phyloP scores from a whole-genome alignment of 2,329 filamentous ascomycete genomes.

The Apiospora phragmitis region DNA sequence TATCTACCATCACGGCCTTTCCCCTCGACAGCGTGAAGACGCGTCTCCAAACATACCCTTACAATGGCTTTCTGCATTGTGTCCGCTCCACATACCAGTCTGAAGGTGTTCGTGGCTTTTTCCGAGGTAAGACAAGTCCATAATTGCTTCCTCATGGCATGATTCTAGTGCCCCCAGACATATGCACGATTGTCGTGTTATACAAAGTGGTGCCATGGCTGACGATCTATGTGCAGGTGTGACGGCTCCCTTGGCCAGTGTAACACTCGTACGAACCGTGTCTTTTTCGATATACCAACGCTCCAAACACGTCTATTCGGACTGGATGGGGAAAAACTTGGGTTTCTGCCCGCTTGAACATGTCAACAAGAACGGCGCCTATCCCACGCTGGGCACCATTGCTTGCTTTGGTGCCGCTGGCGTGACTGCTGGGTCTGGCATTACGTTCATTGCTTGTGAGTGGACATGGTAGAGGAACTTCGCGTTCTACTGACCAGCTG shows the following conservation, averaged over 20 bases:
- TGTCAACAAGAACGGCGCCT: constrained; percentile 69
- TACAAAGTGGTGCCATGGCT: neutral
- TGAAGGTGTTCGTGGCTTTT: constrained; percentile 76
- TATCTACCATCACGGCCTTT: constrained; percentile 80
- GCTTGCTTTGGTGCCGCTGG: constrained; percentile 77
- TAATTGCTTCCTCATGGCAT: neutral
- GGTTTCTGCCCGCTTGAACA: constrained; percentile 71
- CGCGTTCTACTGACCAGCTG: neutral
- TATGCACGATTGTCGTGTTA: neutral
- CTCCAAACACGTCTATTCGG: constrained; percentile 72
- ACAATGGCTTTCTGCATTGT: constrained; percentile 72
- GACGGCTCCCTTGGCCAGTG: constrained; percentile 75
- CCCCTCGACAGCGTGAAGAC: constrained; percentile 89
- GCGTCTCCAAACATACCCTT: constrained; percentile 85
- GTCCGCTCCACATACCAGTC: constrained; percentile 73
- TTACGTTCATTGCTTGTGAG: constrained; percentile 77
- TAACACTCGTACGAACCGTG: constrained; percentile 74
- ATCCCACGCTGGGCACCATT: constrained; percentile 72
- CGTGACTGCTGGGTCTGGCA: constrained; percentile 75
- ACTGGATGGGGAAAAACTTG: constrained; percentile 67
- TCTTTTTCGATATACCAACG: constrained; percentile 80
- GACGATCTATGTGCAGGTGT: constrained; percentile 53
- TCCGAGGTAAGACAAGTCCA: constrained; percentile 61
- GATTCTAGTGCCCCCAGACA: constrained; percentile 2
- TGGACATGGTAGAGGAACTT: constrained; percentile 16